Evolutionary conservation across 305 asterid species (phyloP).

Genomic region (Rubia peregrina): DNA sequence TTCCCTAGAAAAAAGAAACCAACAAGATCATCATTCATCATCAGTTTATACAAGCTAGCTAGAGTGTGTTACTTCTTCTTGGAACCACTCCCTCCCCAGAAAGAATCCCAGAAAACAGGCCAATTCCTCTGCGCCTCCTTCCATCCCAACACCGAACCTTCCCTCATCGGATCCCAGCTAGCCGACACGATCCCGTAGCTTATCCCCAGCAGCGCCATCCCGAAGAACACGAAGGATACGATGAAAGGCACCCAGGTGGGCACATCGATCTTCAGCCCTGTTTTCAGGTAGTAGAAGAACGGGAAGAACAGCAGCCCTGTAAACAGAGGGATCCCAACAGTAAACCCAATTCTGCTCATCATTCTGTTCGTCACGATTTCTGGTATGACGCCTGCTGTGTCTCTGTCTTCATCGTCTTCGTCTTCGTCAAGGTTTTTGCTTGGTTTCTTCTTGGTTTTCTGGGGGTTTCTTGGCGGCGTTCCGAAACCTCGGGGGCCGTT

Average conservation of each 20-base stretch:
- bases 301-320: conserved; percentile 81
- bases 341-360: conserved; percentile 66
- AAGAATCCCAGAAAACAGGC: conserved; percentile 93
- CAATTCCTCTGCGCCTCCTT: conserved; percentile 84
- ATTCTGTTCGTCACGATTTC: conserved; percentile 88
- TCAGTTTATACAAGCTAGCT: too few species aligned
- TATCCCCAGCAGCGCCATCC: conserved; percentile 73
- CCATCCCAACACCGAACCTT: conserved; percentile 88
- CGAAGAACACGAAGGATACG: conserved; percentile 80
- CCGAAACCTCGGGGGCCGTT: conserved; percentile 85
- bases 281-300: conserved; percentile 77
- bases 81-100: conserved; percentile 51
- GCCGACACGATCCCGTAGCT: conserved; percentile 94
- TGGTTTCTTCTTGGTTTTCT: conserved; percentile 43
- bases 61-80: conserved; percentile 28
- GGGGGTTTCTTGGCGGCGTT: conserved; percentile 45
- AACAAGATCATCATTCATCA: neutral
- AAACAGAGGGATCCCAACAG: conserved; percentile 77
- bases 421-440: conserved; percentile 29
- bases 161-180: conserved; percentile 96
- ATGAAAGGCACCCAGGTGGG: conserved; percentile 87
- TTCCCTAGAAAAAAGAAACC: too few species aligned
- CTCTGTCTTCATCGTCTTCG: conserved; percentile 30
- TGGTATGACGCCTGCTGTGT: conserved; percentile 57
- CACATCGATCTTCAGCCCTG: conserved; percentile 72